A percentile compares a stretch with the other conserved stretches of the same genome.
Evolutionary conservation across 371 early-diverging fungal genomes (phyloP).

Genomic region (Lichtheimia corymbifera): DNA sequence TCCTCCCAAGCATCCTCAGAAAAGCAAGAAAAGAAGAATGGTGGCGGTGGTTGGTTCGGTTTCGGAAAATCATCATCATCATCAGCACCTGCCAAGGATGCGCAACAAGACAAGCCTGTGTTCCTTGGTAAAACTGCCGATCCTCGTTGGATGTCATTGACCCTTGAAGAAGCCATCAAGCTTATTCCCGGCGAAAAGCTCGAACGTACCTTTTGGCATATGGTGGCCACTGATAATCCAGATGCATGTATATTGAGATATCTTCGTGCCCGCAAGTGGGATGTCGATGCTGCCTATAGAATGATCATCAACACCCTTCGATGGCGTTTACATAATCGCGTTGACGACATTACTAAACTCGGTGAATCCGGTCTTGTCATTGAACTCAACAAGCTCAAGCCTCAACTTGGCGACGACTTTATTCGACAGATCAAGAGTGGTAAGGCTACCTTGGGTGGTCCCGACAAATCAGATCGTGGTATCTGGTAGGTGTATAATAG

Average conservation of each 20-base stretch:
- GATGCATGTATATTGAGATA: slow-evolving; percentile 70
- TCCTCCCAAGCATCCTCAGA: not conserved
- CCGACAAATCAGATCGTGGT: slow-evolving; percentile 57
- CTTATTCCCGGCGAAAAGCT: slow-evolving; percentile 38
- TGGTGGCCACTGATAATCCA: slow-evolving; percentile 66
- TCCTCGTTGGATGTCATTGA: slow-evolving; percentile 37
- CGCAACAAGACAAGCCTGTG: slow-evolving; percentile 36
- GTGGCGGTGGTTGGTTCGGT: slow-evolving; percentile 32
- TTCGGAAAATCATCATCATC: slow-evolving; percentile 33
- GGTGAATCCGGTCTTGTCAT: slow-evolving; percentile 55
- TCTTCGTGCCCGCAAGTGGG: slow-evolving; percentile 81
- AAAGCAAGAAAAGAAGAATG: not conserved
- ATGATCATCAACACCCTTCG: slow-evolving; percentile 66
- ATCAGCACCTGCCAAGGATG: slow-evolving; percentile 24
- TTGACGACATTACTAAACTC: slow-evolving; percentile 54
- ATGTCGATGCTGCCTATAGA: slow-evolving; percentile 60
- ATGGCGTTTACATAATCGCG: slow-evolving; percentile 64
- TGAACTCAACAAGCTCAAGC: slow-evolving; percentile 44
- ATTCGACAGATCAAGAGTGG: slow-evolving; percentile 53
- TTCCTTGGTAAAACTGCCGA: slow-evolving; percentile 53
- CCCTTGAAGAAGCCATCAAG: slow-evolving; percentile 41
- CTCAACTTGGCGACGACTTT: slow-evolving; percentile 46
- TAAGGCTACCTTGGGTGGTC: slow-evolving; percentile 60
- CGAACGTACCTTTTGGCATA: slow-evolving; percentile 52
- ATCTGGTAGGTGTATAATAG: slow-evolving; percentile 37